Base-by-base conservation (phyloP, 2,329 filamentous ascomycete genomes). In the Nigrospora osmanthi region DNA sequence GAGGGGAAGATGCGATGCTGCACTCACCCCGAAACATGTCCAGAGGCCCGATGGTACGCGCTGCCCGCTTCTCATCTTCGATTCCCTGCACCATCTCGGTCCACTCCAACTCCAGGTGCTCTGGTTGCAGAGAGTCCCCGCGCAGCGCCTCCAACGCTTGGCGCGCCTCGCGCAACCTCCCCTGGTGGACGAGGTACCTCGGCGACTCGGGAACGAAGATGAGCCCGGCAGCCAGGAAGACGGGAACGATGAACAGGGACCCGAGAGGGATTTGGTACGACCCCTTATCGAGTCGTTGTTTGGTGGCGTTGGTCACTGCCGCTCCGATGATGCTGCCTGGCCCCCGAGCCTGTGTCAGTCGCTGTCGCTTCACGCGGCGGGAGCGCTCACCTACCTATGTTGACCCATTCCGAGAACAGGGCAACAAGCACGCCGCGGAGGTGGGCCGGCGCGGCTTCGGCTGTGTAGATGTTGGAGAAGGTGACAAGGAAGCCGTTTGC, bases 361-460 rank as follows among this genome's bases (percentile, higher is more conserved):
- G 68, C 66, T 11, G 67, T 63, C 0, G 67, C 61, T 0, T 23
- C 19, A 23, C 19, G 19, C 19, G 19, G 19, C 19, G 19, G 19
- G 7, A 4, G 68, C 64, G 4, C 73, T 72, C 35, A 76, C 53
- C 62, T 67, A 10, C 71, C 71, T 32, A 74, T 62, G 44, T 69
- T 72, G 12, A 74, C 70, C 63, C 69, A 74, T 48, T 70, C 69
- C 0, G 67, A 68, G 47, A 75, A 74, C 12, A 76, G 49, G 0
- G 66, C 66, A 2, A 71, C 68, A 54, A 70, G 69, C 4, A 75
- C 63, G 40, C 70, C 71, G n/a, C 73, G 63, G 31, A 72, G 59
- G 51, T 73, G 70, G 1, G 69, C 64, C 1, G 71, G 71, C 2
- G 71, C 60, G 4, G 64, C 66, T 50, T 78, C 74, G 14, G 69